Conservation (phyloP, 139 green algal genomes). For the Chlorella vulgaris region DNA sequence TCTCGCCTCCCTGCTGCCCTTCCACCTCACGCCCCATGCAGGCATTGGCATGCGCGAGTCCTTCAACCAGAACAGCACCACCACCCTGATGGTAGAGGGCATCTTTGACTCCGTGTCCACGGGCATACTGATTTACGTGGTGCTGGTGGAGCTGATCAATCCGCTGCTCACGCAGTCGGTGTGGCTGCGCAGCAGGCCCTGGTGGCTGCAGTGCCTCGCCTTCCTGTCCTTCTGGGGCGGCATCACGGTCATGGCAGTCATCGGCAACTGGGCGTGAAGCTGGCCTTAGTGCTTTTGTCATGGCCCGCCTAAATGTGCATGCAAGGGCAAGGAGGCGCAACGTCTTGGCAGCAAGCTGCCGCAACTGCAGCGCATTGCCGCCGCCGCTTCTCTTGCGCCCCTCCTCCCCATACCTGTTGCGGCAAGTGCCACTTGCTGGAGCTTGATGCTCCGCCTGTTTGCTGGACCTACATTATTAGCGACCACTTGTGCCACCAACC, state of each 20-base stretch:
- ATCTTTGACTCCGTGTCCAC: constrained; percentile 32
- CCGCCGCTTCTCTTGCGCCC: too few species aligned
- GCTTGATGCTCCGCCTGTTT: too few species aligned
- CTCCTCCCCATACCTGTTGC: too few species aligned
- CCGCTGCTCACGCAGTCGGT: constrained; percentile 30
- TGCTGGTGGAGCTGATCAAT: constrained; percentile 39
- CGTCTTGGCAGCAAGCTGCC: background rate
- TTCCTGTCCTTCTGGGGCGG: constrained; percentile 26
- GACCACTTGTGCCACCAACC: too few species aligned
- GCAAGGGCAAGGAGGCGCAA: background rate
- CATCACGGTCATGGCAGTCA: constrained; percentile 27
- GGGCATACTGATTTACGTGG: constrained; percentile 37
- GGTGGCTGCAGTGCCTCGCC: constrained; percentile 17
- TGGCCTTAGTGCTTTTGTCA: background rate
- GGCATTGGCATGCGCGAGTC: constrained; percentile 41
- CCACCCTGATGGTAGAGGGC: constrained; percentile 28
- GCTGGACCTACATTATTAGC: too few species aligned
- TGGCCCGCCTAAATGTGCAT: background rate
- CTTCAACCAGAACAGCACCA: constrained; percentile 52
- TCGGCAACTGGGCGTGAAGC: constrained; percentile 12
- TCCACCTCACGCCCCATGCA: background rate
- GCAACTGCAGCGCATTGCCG: too few species aligned
- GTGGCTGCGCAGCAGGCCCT: constrained; percentile 31
- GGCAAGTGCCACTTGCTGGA: too few species aligned
- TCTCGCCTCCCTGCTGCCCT: background rate